Evolutionary conservation across 2,329 filamentous ascomycete species (phyloP), one percentile per base, ranked within the genome.

Genomic region (Penicillium expansum): DNA sequence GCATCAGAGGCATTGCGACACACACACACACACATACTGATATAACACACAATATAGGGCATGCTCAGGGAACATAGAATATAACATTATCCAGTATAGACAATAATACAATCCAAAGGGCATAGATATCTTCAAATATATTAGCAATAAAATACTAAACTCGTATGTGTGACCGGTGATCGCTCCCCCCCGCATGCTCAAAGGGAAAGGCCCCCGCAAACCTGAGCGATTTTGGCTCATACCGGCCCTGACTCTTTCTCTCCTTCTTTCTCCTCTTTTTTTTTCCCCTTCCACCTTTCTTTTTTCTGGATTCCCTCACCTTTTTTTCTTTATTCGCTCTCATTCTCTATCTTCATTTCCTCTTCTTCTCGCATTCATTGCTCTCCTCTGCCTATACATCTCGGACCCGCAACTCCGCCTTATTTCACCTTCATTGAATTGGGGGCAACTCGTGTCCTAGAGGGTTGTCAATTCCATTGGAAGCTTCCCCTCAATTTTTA

Each of bases 391-490:
- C n/a, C 16, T 33, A 38, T 24, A 24, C 43, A 39, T 37, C 22
- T 22, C 18, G 4, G 3, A 9, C 10, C 29, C 38, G 16, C 5
- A 33, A 38, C 50, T 58, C 57, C 55, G 52, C 63, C 51, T 58
- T 52, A 57, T 61, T 61, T 56, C 49, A 59, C 57, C 56, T 49
- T 35, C 56, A 33, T 51, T 48, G 54, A 61, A 67, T 67, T 67
- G 64, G 63, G 51, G 22, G 52, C 60, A 45, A 32, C 56, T 56
- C 44, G 50, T 56, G 30, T 50, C 49, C 56, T 42, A 47, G 59
- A 52, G 66, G 66, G 52, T 66, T 69, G 65, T 69, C 65, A 61
- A 64, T 62, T 63, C 56, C 60, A 64, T 62, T 65, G 65, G 66
- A 67, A 70, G 67, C 60, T 61, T 62, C 66, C 65, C 59, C 65